A percentile compares a stretch with the other conserved stretches of the same genome.
Evolutionary conservation across 2,329 filamentous ascomycete genomes (phyloP).

Genomic region (Chaetomium sp.): DNA sequence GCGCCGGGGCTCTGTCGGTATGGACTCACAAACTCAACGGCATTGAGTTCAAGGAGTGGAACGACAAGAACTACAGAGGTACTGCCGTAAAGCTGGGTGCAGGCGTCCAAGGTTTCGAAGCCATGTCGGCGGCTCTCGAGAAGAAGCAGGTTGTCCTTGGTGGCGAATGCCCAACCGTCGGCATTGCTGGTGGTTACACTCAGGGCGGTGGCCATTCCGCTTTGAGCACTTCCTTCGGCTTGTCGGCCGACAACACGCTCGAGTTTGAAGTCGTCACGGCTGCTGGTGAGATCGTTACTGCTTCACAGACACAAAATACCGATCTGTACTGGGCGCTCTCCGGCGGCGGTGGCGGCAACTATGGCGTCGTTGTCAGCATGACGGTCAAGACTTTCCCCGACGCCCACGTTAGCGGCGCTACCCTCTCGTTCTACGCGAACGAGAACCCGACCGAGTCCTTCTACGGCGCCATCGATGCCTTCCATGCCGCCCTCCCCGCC

Average conservation of each 20-base stretch:
- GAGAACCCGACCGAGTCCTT: constrained; percentile 52
- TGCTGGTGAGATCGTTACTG: constrained; percentile 46
- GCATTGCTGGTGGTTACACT: constrained; percentile 51
- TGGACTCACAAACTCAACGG: constrained; percentile 44
- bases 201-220: constrained; percentile 58
- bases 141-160: constrained; percentile 53
- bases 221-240: constrained; percentile 52
- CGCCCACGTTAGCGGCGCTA: constrained; percentile 27
- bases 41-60: constrained; percentile 37
- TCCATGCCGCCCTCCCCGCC: constrained; percentile 50
- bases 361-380: constrained; percentile 40
- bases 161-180: constrained; percentile 57
- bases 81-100: constrained; percentile 58
- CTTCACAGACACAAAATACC: constrained; percentile 44
- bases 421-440: constrained; percentile 44
- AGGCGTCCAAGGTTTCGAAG: constrained; percentile 55
- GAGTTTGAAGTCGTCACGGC: constrained; percentile 52
- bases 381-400: constrained; percentile 36
- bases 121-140: constrained; percentile 51
- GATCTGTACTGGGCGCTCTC: constrained; percentile 55
- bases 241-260: constrained; percentile 53
- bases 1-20: constrained; percentile 43
- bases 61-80: constrained; percentile 45
- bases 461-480: constrained; percentile 50
- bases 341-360: constrained; percentile 47